Conservation (phyloP, 768 basidiomycete species). For the Phaeotremella skinneri region DNA sequence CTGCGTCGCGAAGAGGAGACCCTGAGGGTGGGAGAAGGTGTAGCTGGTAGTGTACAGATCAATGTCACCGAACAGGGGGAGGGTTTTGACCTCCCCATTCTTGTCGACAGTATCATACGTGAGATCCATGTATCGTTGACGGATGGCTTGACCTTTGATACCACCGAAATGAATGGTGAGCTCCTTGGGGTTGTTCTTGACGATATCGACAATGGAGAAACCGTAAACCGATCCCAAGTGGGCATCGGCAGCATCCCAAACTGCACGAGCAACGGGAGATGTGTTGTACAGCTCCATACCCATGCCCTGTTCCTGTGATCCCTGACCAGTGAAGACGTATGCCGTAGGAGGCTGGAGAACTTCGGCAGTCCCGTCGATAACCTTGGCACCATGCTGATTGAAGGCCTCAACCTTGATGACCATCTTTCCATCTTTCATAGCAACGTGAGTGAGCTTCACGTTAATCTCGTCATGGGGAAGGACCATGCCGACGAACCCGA, state of each 20-base stretch:
- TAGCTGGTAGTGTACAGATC: slow-evolving; percentile 90
- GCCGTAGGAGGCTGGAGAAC: slow-evolving; percentile 86
- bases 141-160: slow-evolving; percentile 96
- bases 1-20: slow-evolving; percentile 94
- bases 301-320: slow-evolving; percentile 97
- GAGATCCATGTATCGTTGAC: slow-evolving; percentile 99
- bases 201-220: slow-evolving; percentile 97
- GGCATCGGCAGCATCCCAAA: slow-evolving; percentile 94
- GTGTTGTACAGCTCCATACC: slow-evolving; percentile 96
- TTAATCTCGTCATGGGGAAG: slow-evolving; percentile 81
- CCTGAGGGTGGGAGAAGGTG: slow-evolving; percentile 95
- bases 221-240: slow-evolving; percentile 93
- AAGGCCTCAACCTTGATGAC: slow-evolving; percentile 82
- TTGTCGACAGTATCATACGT: slow-evolving; percentile 95
- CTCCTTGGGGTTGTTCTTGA: slow-evolving; percentile 96
- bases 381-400: slow-evolving; percentile 83
- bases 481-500: slow-evolving; percentile 96
- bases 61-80: slow-evolving; percentile 94
- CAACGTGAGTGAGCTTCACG: slow-evolving; percentile 82
- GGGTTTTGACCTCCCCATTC: slow-evolving; percentile 91
- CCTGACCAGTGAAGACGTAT: slow-evolving; percentile 98
- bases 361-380: slow-evolving; percentile 86
- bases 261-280: slow-evolving; percentile 89
- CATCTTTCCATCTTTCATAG: slow-evolving; percentile 90
- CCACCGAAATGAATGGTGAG: slow-evolving; percentile 99